Base-by-base conservation (phyloP, 305 asterid species). In the Fraxinus albicans region DNA sequence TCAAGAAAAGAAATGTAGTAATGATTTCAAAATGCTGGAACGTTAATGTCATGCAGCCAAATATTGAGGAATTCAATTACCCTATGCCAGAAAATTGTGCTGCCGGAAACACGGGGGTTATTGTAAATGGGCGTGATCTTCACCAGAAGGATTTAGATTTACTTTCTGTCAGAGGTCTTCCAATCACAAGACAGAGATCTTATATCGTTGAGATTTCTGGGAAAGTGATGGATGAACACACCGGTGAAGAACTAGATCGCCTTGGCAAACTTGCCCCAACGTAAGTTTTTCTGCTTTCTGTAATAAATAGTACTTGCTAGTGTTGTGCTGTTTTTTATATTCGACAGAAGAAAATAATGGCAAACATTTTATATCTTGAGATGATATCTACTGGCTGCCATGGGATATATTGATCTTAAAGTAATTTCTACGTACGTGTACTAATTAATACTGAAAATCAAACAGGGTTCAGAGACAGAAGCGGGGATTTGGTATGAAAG, bases 181-280 rank as follows among this genome's bases (percentile, higher is more conserved):
- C 98, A 0, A 82, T 80, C 78, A 89, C 91, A 27, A 86, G 81
- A 78, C 84, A 92, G 73, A 88, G 89, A 87, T 95, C 94, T 60
- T 95, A 94, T 86, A 78, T 88, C 31, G 31, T 95, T 50, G 94
- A 95, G 85, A 91, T 95, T 8, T 91, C 93, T 0, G 99, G 99
- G 35, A 91, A 89, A 85, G 94, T 94, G 75, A 84, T 94, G 67
- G 98, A 95, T 80, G 98, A 90, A 83, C 89, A 88, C 73, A 94
- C 95, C 29, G 92, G 97, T 73, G 92, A 91, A 86, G 94, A 94
- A 79, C 91, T 92, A 12, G 97, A 92, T 1, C 87, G 91, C 79
- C 93, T 95, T 6, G 99, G 99, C 78, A 95, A 90, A 91, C 98
- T 95, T 84, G 99, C 98, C 76, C 98, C 99, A 3, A 91, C 99